Evolutionary conservation across 2,329 filamentous ascomycete genomes (phyloP).

Genomic region (Microthyrium microscopicum): DNA sequence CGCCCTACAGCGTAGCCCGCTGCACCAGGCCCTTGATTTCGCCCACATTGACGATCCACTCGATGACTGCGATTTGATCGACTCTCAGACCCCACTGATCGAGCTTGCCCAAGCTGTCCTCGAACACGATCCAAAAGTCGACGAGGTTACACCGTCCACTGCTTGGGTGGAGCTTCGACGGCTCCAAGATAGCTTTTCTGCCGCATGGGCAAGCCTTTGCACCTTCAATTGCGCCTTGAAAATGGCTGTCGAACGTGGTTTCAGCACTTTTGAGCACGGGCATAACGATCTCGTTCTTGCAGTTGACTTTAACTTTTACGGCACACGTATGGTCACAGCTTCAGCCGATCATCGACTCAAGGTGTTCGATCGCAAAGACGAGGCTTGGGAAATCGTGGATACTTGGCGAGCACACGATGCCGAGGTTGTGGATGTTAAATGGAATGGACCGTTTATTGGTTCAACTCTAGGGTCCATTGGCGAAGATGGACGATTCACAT

Average conservation of each 20-base stretch:
- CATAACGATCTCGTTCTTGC: conserved; percentile 70
- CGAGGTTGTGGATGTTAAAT: conserved; percentile 84
- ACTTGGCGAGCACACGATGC: conserved; percentile 82
- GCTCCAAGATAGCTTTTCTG: too few relatives aligned
- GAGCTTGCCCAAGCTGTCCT: too few relatives aligned
- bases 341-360: conserved; percentile 87
- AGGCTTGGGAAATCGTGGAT: conserved; percentile 67
- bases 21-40: too few relatives aligned
- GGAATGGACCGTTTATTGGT: conserved; percentile 80
- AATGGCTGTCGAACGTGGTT: conserved; percentile 22
- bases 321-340: conserved; percentile 77
- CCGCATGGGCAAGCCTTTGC: too few relatives aligned
- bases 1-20: too few relatives aligned
- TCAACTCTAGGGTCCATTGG: conserved; percentile 78
- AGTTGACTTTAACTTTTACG: conserved; percentile 81
- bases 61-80: too few relatives aligned
- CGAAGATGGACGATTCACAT: conserved; percentile 74
- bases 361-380: conserved; percentile 68
- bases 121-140: too few relatives aligned
- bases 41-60: too few relatives aligned
- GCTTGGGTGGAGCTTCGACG: too few relatives aligned
- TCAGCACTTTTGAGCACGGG: conserved; percentile 44
- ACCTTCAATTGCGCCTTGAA: too few relatives aligned
- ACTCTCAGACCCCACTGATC: too few relatives aligned
- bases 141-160: too few relatives aligned